Percentiles rank a stretch among this genome's conserved stretches.
These are phyloP conservation scores for Kurtzmaniella quercitrusa DNA, from an alignment of 1,139 yeast species.

Conservation along the genomic window DNA sequence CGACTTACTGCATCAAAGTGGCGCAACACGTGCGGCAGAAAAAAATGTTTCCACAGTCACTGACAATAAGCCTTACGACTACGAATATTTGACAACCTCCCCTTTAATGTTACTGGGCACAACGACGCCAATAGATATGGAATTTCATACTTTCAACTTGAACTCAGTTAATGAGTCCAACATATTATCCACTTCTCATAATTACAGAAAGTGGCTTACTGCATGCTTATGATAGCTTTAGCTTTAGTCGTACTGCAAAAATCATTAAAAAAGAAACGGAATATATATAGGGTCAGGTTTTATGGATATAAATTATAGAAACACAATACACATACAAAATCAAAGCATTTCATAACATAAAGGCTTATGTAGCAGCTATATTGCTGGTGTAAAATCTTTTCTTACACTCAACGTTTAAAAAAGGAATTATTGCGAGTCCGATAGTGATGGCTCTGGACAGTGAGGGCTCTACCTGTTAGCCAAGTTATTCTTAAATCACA, in stretches of 20 bases:
- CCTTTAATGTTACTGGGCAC: slow-evolving; percentile 17
- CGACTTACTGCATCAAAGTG: not conserved
- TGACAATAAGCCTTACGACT: slow-evolving; percentile 21
- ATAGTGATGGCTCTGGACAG: no score
- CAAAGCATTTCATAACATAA: not conserved
- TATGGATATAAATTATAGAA: not conserved
- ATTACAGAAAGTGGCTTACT: slow-evolving; percentile 43
- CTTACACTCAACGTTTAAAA: no score
- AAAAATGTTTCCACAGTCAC: not conserved
- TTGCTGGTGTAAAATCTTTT: no score
- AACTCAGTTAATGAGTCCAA: slow-evolving; percentile 25
- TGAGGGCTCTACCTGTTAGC: no score
- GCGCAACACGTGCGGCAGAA: not conserved
- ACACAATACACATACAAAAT: not conserved
- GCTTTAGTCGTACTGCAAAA: not conserved
- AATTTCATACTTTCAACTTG: slow-evolving; percentile 27
- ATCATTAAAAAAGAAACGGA: not conserved
- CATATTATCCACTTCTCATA: slow-evolving; percentile 32
- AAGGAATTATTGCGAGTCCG: no score
- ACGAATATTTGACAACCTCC: slow-evolving; percentile 16
- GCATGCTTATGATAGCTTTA: slow-evolving; percentile 22
- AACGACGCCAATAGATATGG: slow-evolving; percentile 18
- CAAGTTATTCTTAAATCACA: no score
- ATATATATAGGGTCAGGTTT: not conserved
- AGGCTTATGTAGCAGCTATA: not conserved